Base-by-base conservation (phyloP, 2,329 filamentous ascomycete species). In the Mycosphaerelloides madeirae region DNA sequence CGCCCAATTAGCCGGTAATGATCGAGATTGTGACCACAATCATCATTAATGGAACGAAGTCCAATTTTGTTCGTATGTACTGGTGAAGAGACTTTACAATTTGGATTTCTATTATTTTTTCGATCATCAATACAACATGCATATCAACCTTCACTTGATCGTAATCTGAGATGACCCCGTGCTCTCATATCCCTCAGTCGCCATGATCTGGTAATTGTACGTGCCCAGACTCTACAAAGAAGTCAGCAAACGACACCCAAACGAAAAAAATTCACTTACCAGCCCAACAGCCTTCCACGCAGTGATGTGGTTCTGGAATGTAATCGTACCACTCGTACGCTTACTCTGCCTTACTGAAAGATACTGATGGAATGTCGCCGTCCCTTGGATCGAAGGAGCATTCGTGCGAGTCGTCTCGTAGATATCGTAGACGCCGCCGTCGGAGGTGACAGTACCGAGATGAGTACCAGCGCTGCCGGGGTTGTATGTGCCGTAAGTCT, bases 401-500 rank as follows among this genome's bases (percentile, higher is more conserved):
- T 62, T 58, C 40, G 66, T 67, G 29, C 76, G 74, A 1, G 69
- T 73, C 37, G 66, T 71, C 35, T 65, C 66, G 56, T 69, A 76
- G 38, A 79, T 68, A 38, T 76, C 68, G 60, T 80, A 80, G 3
- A 67, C 71, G 6, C 70, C 69, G 36, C 76, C 77, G 29, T 79
- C 77, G 14, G 63, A 65, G 8, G 65, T 69, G 49, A 81, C 69
- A 44, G 70, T 70, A 19, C 76, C 77, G 57, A 74, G 73, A 44
- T 66, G 62, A 1, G 66, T 70, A 48, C 68, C 69, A 14, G 66
- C 73, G 54, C 70, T 68, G 44, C 51, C 49, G 3, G 57, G 58
- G 34, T 74, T 68, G 56, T 77, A 72, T 32, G 68, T 69, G 43
- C 73, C 75, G 57, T 71, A 74, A 11, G 68, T 62, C 48, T 81